These are phyloP conservation scores for Ogataea thermomethanolica DNA, from an alignment of 805 yeast genomes.

Conservation along the genomic window DNA sequence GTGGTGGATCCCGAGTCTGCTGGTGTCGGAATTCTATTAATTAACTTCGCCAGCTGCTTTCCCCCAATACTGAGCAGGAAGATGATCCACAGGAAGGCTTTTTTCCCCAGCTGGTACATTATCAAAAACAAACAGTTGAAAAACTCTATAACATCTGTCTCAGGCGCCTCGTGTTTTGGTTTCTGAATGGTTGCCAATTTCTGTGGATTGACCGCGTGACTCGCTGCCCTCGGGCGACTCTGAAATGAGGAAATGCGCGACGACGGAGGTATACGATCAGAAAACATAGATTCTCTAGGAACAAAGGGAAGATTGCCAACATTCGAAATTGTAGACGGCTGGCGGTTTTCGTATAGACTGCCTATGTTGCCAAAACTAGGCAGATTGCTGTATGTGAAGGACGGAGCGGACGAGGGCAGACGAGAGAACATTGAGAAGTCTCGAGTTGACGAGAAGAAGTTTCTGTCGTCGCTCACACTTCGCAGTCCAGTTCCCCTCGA, in stretches of 20 bases:
- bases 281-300: slow-evolving; percentile 16
- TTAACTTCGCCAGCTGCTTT: slow-evolving; percentile 12
- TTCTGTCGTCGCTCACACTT: slow-evolving; percentile 3
- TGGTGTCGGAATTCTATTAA: slow-evolving; percentile 28
- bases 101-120: slow-evolving; percentile 20
- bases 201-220: slow-evolving; percentile 4
- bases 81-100: slow-evolving; percentile 25
- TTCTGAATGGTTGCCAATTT: neutral
- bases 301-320: slow-evolving; percentile 18
- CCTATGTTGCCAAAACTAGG: slow-evolving; percentile 17
- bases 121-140: slow-evolving; percentile 21
- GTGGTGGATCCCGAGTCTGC: slow-evolving; percentile 4
- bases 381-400: slow-evolving; percentile 18
- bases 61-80: slow-evolving; percentile 19
- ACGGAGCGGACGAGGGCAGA: slow-evolving; percentile 13
- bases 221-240: neutral
- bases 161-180: slow-evolving; percentile 7
- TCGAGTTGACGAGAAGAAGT: slow-evolving; percentile 5
- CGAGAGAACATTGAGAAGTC: slow-evolving; percentile 15
- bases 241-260: slow-evolving; percentile 13
- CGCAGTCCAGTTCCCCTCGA: slow-evolving; percentile 3
- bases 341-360: slow-evolving; percentile 10
- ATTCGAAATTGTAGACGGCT: slow-evolving; percentile 11
- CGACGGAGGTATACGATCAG: slow-evolving; percentile 10
- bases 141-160: slow-evolving; percentile 26